Evolutionary conservation across 2,329 filamentous ascomycete species (phyloP), one percentile per base, ranked within the genome.

Genomic region (Penicillium crustosum): DNA sequence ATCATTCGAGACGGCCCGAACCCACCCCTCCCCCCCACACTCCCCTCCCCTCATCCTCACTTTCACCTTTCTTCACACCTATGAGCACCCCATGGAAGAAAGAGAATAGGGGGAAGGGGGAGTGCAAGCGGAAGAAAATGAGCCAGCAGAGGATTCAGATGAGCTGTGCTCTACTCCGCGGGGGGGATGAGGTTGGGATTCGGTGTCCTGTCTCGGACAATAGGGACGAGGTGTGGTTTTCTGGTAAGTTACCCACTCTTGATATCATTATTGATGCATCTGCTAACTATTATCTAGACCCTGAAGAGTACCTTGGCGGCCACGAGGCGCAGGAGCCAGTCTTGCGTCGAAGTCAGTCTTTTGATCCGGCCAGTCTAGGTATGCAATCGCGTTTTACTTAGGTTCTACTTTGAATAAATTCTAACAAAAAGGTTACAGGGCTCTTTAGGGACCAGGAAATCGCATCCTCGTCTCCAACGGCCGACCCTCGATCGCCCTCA

Each of bases 1-100:
- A 38, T 52, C 49, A 23, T 47, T 41, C 17, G 42, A 47, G 42
- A 53, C 54, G 25, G 42, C 54, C 27, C 42, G 35, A 33, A 29
- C 49, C 27, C 27, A 47, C 25, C 5, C 53, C 54, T 53, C 54
- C 27, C 49, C 49, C 54, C 38, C 27, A 12, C 9, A 15, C 27
- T n/a, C 33, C 35, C 17, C n/a, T 21, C 33, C 35, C 27, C 10
- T 19, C 35, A 35, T 53, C 41, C 21, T 21, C 54, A 9, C 42
- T 35, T 27, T 53, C 17, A 19, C 19, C 21, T 13, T 53, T 53
- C 21, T 25, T 25, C 12, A 57, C 54, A 12, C 23, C 54, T 10
- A 45, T 17, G 12, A 27, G 21, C 12, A 7, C 3, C 13, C 13
- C 4, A 2, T 7, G 27, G 33, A 25, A 41, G 21, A 43, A 13